Base-by-base conservation (phyloP, 352 stramenopile species). In the Globisporangium apiculatum region DNA sequence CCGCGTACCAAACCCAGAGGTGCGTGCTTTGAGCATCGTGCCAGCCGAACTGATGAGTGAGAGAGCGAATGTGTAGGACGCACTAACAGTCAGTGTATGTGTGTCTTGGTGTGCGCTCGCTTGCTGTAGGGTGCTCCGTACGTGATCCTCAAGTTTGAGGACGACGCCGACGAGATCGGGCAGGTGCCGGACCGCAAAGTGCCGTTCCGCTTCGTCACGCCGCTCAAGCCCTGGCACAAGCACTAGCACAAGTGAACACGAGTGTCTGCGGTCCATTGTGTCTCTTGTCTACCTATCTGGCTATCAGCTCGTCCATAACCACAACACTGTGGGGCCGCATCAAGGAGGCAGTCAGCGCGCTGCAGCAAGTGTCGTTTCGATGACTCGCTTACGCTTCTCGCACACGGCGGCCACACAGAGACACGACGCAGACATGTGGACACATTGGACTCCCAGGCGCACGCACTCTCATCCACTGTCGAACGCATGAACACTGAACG, bases 121-220 rank as follows among this genome's bases (percentile, higher is more conserved):
- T 73, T 60, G 14, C 65, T 40, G 14, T 59, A 88, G 74, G 81
- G 83, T 15, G 78, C 80, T 36, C 82, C 95, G 48, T 97, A 97
- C 61, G 91, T 99, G 37, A 92, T 98, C 62, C 79, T 99, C 40
- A 97, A 98, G 61, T 99, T 99, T 62, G 95, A 98, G 64, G 95
- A 99, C 72, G 96, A 99, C 61, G 95, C 97, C 63, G 83, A 98
- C 52, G 83, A 97, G 55, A 79, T 87, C 45, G 94, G 94, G 11
- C 83, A 88, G 35, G 95, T 93, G 18, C 94, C 95, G 2, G 88
- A 98, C 61, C 65, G 94, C 15, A 94, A 97, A 52, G 90, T 99
- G 9, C 92, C 93, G 0, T 94, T 94, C 61, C 79, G 95, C 18
- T 98, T 98, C 72, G 94, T 99, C 14, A 91, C 97, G 62, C 91